Percentiles rank a stretch among this genome's conserved stretches.
Evolutionary conservation across 768 basidiomycete species (phyloP).

Genomic region (Pleurotus cornucopiae): DNA sequence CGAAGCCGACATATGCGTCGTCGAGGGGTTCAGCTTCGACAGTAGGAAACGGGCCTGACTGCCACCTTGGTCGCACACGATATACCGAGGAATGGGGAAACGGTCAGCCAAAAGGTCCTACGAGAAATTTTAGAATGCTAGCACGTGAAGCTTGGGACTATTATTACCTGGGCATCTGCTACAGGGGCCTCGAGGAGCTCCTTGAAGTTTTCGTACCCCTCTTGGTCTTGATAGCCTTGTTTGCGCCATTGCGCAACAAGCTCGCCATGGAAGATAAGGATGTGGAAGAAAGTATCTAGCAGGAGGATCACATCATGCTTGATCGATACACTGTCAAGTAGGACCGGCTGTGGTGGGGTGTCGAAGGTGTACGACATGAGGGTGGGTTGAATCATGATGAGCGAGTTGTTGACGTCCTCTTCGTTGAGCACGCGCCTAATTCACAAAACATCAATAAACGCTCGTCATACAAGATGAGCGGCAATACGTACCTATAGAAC

Average conservation of each 20-base stretch:
- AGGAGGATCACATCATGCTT: constrained; percentile 95
- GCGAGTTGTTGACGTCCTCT: constrained; percentile 97
- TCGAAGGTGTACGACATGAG: constrained; percentile 99
- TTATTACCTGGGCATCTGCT: constrained; percentile 76
- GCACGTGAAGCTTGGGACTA: background rate
- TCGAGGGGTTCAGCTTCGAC: constrained; percentile 95
- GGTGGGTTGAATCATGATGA: constrained; percentile 99
- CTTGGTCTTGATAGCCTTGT: constrained; percentile 97
- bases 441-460: constrained; percentile 3
- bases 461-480: background rate
- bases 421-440: constrained; percentile 88
- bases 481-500: constrained; percentile 77
- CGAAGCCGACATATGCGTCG: constrained; percentile 90
- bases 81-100: constrained; percentile 96
- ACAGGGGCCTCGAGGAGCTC: constrained; percentile 85
- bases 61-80: constrained; percentile 96
- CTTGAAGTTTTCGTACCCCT: constrained; percentile 98
- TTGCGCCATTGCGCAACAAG: constrained; percentile 97
- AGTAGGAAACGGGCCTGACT: constrained; percentile 98
- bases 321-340: constrained; percentile 96
- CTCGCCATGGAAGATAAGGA: constrained; percentile 99
- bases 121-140: background rate
- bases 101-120: constrained; percentile 94
- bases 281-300: constrained; percentile 99
- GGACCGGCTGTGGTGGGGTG: constrained; percentile 84